Evolutionary conservation across 2,329 filamentous ascomycete species (phyloP), one percentile per base, ranked within the genome.

Genomic region (Penicillium olsonii): DNA sequence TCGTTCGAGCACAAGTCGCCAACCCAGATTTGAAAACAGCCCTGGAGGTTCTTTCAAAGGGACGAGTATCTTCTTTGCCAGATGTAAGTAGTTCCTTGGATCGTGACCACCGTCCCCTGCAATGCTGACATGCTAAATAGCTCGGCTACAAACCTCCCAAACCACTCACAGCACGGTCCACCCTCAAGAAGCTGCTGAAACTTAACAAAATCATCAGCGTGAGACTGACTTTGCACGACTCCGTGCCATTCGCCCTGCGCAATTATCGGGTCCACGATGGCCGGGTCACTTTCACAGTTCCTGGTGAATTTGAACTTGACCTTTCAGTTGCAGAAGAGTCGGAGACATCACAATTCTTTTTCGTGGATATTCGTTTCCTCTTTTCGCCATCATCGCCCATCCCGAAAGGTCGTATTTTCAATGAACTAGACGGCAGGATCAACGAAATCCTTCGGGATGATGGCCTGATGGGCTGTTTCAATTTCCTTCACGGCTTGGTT

Each of bases 11-110:
- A 37, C 87, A 91, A 61, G 79, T 95, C 64, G 90, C 89, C 4
- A 92, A 91, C 64, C 94, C 94, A 2, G 95, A 99, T 72, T 78
- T 99, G 43, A 88, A 87, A 68, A 96, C 91, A 17, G 92, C 94
- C 7, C 76, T 96, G 37, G 86, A 96, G 62, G 81, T 96, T 20
- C 75, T 99, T 46, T 87, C 89, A 5, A 90, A 84, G 8, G 90
- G 90, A 35, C 85, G 84, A 60, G 87, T 87, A 19, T 79, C 84
- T 4, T 90, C 87, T 80, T 85, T 95, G 77, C 87, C 92, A 45
- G 87, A 94, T 68, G 84, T 88, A 75, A 72, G 81, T 77, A 11
- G 48, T 39, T 45, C 29, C n/a, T 35, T 22, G 38, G 44, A 12
- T 20, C 22, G 35, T 53, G 53, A 42, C 42, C 22, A 20, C 34